Evolutionary conservation across 805 yeast genomes (phyloP).

Genomic region (Sungouiozyma intestinalis): DNA sequence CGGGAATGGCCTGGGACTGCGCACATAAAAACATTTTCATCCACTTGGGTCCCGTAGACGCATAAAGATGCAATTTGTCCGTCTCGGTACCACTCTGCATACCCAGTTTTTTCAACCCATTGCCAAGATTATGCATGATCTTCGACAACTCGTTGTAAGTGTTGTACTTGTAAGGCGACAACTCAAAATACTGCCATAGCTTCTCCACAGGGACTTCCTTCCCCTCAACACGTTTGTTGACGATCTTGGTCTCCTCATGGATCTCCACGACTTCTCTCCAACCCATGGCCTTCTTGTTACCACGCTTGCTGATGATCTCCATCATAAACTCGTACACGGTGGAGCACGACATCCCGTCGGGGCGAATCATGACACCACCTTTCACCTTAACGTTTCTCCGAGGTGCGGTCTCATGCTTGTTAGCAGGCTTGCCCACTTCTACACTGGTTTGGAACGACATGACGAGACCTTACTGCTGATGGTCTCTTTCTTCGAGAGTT

Average conservation of each 20-base stretch:
- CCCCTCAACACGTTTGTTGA: conserved; percentile 73
- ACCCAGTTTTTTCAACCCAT: conserved; percentile 70
- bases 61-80: conserved; percentile 71
- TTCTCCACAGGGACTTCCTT: conserved; percentile 62
- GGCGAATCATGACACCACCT: conserved; percentile 39
- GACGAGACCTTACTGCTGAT: too few relatives aligned
- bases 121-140: conserved; percentile 46
- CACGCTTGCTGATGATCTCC: conserved; percentile 51
- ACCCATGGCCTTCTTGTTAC: conserved; percentile 51
- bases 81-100: conserved; percentile 35
- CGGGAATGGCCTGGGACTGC: conserved; percentile 66
- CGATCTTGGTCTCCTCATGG: conserved; percentile 64
- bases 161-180: conserved; percentile 58
- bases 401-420: conserved; percentile 73
- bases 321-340: conserved; percentile 62
- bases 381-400: conserved; percentile 49
- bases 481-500: too few relatives aligned
- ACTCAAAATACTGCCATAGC: conserved; percentile 78
- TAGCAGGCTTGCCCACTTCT: conserved; percentile 55
- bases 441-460: conserved; percentile 31
- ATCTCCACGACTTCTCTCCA: conserved; percentile 68
- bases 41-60: conserved; percentile 86
- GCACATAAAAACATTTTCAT: conserved; percentile 78
- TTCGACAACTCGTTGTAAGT: conserved; percentile 48
- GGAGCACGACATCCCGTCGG: conserved; percentile 50